phyloP scores from a whole-genome alignment of 257 asterid genomes.

The Phtheirospermum japonicum region DNA sequence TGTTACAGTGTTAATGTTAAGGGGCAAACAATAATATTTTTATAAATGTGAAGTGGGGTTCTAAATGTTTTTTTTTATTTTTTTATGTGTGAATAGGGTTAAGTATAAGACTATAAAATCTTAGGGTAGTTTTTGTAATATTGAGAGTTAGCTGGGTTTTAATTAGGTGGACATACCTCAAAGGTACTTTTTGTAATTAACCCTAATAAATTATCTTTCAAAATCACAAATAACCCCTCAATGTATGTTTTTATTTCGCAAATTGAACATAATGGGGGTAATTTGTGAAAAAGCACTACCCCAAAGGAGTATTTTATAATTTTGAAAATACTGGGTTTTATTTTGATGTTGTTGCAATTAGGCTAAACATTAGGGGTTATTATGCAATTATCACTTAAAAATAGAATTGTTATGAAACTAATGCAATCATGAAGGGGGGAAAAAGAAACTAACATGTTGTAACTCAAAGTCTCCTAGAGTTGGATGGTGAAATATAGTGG shows the following conservation, averaged over 20 bases:
- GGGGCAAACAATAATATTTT: no score
- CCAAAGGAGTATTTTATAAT: neutral
- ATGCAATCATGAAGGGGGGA: neutral
- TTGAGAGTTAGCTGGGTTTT: no score
- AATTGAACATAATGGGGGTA: no score
- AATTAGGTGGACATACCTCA: no score
- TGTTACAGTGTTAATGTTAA: no score
- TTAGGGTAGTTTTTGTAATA: no score
- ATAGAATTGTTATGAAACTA: neutral
- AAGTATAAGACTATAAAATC: no score
- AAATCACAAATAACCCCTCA: neutral
- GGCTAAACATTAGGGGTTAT: neutral
- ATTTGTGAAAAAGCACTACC: no score
- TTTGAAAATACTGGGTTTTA: neutral
- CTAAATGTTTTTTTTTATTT: no score
- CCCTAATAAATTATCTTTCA: neutral
- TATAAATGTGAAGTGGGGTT: no score
- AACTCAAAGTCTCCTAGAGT: slow-evolving; percentile 91
- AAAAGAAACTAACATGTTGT: slow-evolving; percentile 68
- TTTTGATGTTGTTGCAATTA: neutral
- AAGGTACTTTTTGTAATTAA: neutral
- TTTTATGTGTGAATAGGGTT: no score
- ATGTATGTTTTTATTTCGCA: no score
- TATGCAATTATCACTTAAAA: neutral
- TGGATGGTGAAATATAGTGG: slow-evolving; percentile 92